Evolutionary conservation across 1,139 yeast species (phyloP), one percentile per base, ranked within the genome.

Genomic region (Suhomyces anneliseae): DNA sequence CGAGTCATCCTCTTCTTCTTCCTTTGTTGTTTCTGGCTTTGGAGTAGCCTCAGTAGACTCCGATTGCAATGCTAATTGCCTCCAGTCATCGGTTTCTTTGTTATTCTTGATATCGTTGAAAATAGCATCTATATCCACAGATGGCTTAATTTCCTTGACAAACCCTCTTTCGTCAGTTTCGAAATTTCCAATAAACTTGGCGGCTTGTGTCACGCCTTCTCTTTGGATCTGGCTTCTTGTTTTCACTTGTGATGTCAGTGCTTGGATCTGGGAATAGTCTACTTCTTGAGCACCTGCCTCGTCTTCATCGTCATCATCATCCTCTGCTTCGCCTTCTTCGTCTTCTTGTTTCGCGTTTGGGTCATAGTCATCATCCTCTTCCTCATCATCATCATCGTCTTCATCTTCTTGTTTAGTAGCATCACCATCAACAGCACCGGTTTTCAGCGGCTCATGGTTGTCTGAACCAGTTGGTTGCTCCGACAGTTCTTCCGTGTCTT

Each of bases 301-400:
- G 12, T 53, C 57, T 35, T 54, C 58, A 10, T 56, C 61, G 12
- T 56, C 62, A 7, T 59, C 66, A 7, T 61, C 65, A 12, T 58
- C 66, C 2, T 61, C 65, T 4, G 48, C 62, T 4, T 55, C 65
- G 7, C 57, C 59, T 9, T 54, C 59, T 2, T 52, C 58, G 9
- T 54, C 7, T 1, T 47, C 49, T 11, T 45, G 45, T 39, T 60
- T 59, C n/a, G 60, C 62, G 8, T 66, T 69, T 12, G 87, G 87
- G 48, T 78, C 78, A 60, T 76, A 84, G 54, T 84, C 89, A 44
- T 81, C 86, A 50, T 83, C 87, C 37, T 83, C 88, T 44, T 82
- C 85, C 53, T 83, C 89, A 38, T 75, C 70, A 49, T 82, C 81
- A 5, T 62, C 60, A 2, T 42, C 43, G 7, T 36, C 45, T 8